Percentiles rank a stretch among this genome's conserved stretches.
phyloP scores from a whole-genome alignment of 257 asterid species.

The Solanum bukasovii region DNA sequence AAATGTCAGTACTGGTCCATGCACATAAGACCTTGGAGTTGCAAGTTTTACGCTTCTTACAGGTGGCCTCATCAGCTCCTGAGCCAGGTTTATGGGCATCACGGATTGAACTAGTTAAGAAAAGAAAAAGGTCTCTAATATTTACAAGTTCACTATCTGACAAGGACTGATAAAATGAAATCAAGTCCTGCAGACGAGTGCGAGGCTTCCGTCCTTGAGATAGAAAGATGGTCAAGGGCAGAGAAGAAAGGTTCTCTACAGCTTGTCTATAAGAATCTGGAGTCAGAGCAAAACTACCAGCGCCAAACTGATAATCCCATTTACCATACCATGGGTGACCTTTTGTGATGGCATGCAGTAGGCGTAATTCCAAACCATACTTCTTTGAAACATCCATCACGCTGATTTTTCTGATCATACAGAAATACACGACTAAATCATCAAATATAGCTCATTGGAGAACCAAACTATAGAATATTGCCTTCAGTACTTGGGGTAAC shows the following conservation, averaged over 20 bases:
- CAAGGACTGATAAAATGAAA: conserved; percentile 73
- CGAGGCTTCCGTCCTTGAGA: conserved; percentile 81
- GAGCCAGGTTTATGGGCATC: conserved; percentile 27
- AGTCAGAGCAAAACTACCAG: conserved; percentile 75
- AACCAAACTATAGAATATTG: background rate
- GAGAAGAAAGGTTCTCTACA: conserved; percentile 41
- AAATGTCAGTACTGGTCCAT: conserved; percentile 54
- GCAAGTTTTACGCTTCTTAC: conserved; percentile 41
- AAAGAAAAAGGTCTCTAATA: conserved; percentile 62
- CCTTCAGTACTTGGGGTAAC: background rate
- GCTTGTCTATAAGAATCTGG: conserved; percentile 48
- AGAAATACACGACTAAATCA: background rate
- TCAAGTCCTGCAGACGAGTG: conserved; percentile 63
- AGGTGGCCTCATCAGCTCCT: conserved; percentile 24
- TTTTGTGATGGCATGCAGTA: conserved; percentile 68
- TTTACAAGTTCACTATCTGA: conserved; percentile 69
- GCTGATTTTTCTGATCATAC: conserved; percentile 57
- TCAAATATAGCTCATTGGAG: background rate
- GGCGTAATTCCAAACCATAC: conserved; percentile 71
- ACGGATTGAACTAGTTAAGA: conserved; percentile 52
- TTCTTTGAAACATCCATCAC: conserved; percentile 98
- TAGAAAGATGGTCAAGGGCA: conserved; percentile 52
- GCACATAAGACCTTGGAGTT: conserved; percentile 54
- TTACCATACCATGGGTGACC: conserved; percentile 96
- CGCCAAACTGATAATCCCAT: conserved; percentile 92